Base-by-base conservation (phyloP, 2,329 filamentous ascomycete genomes). In the Pyrenochaeta sp. region DNA sequence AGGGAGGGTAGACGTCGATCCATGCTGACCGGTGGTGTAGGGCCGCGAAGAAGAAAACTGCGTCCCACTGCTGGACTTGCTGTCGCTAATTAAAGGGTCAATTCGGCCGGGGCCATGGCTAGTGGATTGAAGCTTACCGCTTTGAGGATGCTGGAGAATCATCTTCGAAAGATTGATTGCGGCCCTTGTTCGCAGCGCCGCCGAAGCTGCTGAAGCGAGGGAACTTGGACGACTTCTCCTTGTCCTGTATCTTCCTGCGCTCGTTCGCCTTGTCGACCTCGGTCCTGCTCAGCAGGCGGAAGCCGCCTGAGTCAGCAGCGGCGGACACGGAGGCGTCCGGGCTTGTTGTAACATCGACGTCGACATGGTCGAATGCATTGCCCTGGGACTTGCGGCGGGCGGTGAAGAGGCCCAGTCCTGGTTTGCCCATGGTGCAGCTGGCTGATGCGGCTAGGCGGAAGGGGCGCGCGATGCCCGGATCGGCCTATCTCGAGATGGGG, bases 1-100 rank as follows among this genome's bases (percentile, higher is more conserved):
- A n/a, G 75, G 76, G 37, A 78, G 72, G 13, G 76, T 78, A 7
- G 76, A 78, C 24, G 69, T 74, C 3, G 75, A 78, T 50, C 75
- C 74, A 62, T 71, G 72, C 52, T 71, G 75, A 59, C 67, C 72
- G 58, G 72, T 72, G 54, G 74, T 70, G 61, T 78, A 78, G 43
- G 72, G 71, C 46, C 75, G 69, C 36, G 72, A 71, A 19, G 67
- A 59, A 36, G 69, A 72, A 56, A 69, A 73, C 58, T 76, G 72
- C 44, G 75, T 76, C 40, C 73, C 74, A 65, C 71, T 78, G 66
- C 76, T 78, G n/a, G 75, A 77, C 58, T 78, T 78, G 68, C 75
- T 77, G 58, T 76, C 75, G 58, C 75, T 78, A 69, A 62, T 62
- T 62, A 61, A 64, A 53, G 55, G 60, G 50, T 76, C 61, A 76